Base-by-base conservation (phyloP, 768 basidiomycete genomes). In the Psilocybe subaeruginosa region DNA sequence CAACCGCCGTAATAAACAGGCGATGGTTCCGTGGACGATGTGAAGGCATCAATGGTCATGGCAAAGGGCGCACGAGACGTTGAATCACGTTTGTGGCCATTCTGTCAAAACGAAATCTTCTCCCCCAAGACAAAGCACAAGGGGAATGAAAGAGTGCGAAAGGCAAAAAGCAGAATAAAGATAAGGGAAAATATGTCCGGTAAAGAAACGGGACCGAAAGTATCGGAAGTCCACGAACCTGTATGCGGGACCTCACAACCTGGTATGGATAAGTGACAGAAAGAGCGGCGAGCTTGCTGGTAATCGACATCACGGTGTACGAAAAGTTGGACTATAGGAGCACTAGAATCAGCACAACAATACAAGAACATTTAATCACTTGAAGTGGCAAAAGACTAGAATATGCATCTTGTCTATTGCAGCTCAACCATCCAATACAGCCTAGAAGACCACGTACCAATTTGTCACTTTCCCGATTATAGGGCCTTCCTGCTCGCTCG, bases 261-360 rank as follows among this genome's bases (percentile, higher is more conserved):
- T 99, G 97, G 73, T 99, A 99, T 7, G 97, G 97, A 73, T 99
- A 99, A 35, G 97, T 99, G 19, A 88, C 66, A 4, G 85, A 76
- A 45, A 99, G 85, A 0, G 97, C 94, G 19, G 84, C 82, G 4
- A 97, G 76, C 75, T 99, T 99, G 66, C 95, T 95, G 23, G 85
- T 82, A 17, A 93, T 97, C 0, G 94, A 97, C 85, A 98, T 97
- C 41, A 92, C 64, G 7, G 95, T 93, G 77, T 99, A 99, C 33
- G 94, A 82, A 33, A 86, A 81, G 70, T 99, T 99, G 16, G 93
- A 92, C 97, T 98, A 68, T 0, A 50, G 8, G 30, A 45, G 29
- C 3, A 58, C 45, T 29, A 39, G 23, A 27, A 19, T 23, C 30
- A 49, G 48, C 17, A 62, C 50, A 33, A 35, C 47, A 43, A 31